A percentile compares a stretch with the other conserved stretches of the same genome.
phyloP scores from a whole-genome alignment of 2,329 filamentous ascomycete species.

The Diaporthe sp. region DNA sequence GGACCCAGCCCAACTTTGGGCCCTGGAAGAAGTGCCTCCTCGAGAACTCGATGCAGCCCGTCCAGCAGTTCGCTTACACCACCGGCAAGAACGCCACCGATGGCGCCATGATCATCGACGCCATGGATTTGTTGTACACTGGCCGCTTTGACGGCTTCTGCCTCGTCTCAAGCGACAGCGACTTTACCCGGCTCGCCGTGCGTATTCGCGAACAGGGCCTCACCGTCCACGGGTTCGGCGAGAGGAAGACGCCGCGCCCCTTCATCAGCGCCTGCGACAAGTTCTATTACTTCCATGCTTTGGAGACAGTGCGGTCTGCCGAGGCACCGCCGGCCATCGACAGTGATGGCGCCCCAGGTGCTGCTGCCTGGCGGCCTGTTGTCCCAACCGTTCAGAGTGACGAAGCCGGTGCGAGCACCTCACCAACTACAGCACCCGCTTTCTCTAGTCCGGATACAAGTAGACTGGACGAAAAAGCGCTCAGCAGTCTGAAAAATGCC shows the following conservation, averaged over 20 bases:
- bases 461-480: neutral
- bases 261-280: conserved; percentile 48
- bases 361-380: neutral
- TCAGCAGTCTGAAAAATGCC: conserved; percentile 34
- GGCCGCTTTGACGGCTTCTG: conserved; percentile 47
- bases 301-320: neutral
- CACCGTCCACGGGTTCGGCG: conserved; percentile 47
- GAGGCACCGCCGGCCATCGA: neutral
- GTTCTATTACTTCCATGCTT: conserved; percentile 44
- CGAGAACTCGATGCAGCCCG: conserved; percentile 46
- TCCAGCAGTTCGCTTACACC: conserved; percentile 50
- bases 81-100: conserved; percentile 49
- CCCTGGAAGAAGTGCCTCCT: conserved; percentile 47
- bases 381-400: neutral
- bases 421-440: neutral
- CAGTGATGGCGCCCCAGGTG: too few species aligned
- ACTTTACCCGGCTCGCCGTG: conserved; percentile 48
- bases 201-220: conserved; percentile 47
- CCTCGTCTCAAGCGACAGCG: conserved; percentile 38
- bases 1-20: conserved; percentile 41
- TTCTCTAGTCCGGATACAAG: neutral
- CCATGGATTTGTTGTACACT: conserved; percentile 49
- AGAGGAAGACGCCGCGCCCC: conserved; percentile 45
- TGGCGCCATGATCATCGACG: conserved; percentile 49
- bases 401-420: neutral